Base-by-base conservation (phyloP, 352 stramenopile genomes). In the Phytophthora parvispora region DNA sequence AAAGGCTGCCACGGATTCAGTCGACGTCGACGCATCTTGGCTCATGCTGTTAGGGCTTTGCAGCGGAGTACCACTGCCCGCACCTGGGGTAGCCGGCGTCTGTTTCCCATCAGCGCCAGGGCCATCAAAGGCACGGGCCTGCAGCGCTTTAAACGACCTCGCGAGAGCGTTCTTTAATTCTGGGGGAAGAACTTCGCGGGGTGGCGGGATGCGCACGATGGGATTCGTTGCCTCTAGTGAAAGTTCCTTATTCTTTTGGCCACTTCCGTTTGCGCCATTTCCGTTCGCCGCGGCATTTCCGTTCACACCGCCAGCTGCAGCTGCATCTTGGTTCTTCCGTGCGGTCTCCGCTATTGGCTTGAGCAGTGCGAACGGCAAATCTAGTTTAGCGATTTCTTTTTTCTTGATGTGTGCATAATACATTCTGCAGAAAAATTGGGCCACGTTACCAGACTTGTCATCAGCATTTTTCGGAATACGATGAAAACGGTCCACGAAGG, bases 351-450 rank as follows among this genome's bases (percentile, higher is more conserved):
- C 88, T 53, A 95, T 94, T 8, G 86, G 81, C 22, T 80, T 87
- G 20, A 95, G 72, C 18, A 95, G 69, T 7, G 84, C 78, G 51
- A 92, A 81, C 1, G 88, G 88, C 31, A 95, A 73, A 51, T 95
- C 86, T 4, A 93, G 61, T 60, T 93, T 94, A 9, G 76, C 86
- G 10, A 93, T 92, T 55, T 93, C 84, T 69, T 91, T 90, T 56
- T 91, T 93, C 68, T 94, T 94, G 24, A 88, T 87, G 53, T 95
- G 88, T 4, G 75, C 80, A 53, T 93, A 93, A 56, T 94, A 95
- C 84, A 95, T 86, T 32, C 86, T 90, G 69, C 86, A 93, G 42
- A 95, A 95, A 38, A 94, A 95, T 58, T 91, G 83, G 15, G 88
- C 88, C 27, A 95, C 74, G 31, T 78, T 91, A 16, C 84, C 83